phyloP scores from a whole-genome alignment of 345 rosid genomes.

The Gossypium anomalum region DNA sequence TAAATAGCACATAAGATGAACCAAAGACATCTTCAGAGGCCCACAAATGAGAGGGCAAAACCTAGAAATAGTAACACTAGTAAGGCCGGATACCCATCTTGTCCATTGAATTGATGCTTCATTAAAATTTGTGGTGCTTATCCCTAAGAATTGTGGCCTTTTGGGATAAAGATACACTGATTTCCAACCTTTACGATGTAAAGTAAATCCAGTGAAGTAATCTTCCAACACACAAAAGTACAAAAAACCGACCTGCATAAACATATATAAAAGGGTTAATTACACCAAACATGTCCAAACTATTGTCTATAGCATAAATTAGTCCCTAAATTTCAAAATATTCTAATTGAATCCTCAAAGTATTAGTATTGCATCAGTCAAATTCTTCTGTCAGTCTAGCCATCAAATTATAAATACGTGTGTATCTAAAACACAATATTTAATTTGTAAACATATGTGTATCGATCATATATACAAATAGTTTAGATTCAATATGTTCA shows the following conservation, averaged over 20 bases:
- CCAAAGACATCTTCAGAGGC: slow-evolving; percentile 20
- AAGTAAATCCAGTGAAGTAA: slow-evolving; percentile 29
- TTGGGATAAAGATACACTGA: slow-evolving; percentile 29
- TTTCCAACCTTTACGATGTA: slow-evolving; percentile 38
- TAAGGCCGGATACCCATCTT: slow-evolving; percentile 38
- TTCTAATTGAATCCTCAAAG: too few species aligned
- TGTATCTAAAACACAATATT: too few species aligned
- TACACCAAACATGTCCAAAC: too few species aligned
- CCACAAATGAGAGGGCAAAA: slow-evolving; percentile 41
- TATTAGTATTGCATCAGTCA: too few species aligned
- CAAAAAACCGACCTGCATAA: slow-evolving; percentile 36
- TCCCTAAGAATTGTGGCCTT: slow-evolving; percentile 40
- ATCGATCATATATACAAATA: too few species aligned
- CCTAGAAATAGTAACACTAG: slow-evolving; percentile 28
- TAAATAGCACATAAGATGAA: slow-evolving; percentile 26
- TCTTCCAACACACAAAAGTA: slow-evolving; percentile 41
- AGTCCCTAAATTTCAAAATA: too few species aligned
- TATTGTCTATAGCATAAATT: too few species aligned
- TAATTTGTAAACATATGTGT: too few species aligned
- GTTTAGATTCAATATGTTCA: too few species aligned
- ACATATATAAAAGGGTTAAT: not conserved
- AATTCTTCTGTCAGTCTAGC: too few species aligned
- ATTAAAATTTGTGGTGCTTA: slow-evolving; percentile 18
- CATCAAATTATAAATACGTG: not conserved
- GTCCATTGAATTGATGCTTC: slow-evolving; percentile 26